These are phyloP conservation scores for Taphrina pruni DNA, from an alignment of 1,139 yeast genomes.

Conservation along the genomic window DNA sequence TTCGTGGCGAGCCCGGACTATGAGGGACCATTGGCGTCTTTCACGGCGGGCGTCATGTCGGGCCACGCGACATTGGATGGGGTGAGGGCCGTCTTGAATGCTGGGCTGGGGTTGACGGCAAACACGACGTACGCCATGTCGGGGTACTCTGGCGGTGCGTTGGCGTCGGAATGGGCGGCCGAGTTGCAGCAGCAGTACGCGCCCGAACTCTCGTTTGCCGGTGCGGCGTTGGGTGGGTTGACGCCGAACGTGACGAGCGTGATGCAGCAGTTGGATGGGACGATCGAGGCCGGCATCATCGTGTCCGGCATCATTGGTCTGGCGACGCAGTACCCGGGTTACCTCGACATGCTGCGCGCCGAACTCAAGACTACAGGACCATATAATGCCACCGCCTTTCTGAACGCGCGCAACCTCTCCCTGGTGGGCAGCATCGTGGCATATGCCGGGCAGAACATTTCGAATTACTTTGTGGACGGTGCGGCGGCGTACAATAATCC, in stretches of 20 bases:
- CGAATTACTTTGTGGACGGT: conserved; percentile 47
- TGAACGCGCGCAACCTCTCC: conserved; percentile 45
- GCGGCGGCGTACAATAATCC: conserved; percentile 43
- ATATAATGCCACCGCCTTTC: conserved; percentile 42
- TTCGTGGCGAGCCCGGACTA: conserved; percentile 49
- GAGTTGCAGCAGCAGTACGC: conserved; percentile 50
- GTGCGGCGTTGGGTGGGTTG: conserved; percentile 49
- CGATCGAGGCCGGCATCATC: conserved; percentile 48
- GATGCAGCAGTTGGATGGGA: conserved; percentile 44
- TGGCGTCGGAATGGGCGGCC: conserved; percentile 51
- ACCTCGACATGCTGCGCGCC: conserved; percentile 40
- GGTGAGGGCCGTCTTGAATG: conserved; percentile 47
- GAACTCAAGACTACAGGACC: conserved; percentile 40
- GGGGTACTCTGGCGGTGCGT: conserved; percentile 52
- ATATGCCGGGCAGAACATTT: conserved; percentile 46
- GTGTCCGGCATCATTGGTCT: conserved; percentile 50
- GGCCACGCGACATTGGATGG: conserved; percentile 50
- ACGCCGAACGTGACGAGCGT: conserved; percentile 47
- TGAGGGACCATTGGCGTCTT: conserved; percentile 49
- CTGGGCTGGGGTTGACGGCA: conserved; percentile 42
- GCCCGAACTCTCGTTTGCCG: conserved; percentile 49
- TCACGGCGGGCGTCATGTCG: conserved; percentile 48
- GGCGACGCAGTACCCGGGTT: conserved; percentile 49
- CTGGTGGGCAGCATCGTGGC: conserved; percentile 45
- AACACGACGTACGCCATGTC: conserved; percentile 45